A percentile compares a stretch with the other conserved stretches of the same genome.
Conservation (phyloP, 2,329 filamentous ascomycete genomes). For the Xylaria sp. region DNA sequence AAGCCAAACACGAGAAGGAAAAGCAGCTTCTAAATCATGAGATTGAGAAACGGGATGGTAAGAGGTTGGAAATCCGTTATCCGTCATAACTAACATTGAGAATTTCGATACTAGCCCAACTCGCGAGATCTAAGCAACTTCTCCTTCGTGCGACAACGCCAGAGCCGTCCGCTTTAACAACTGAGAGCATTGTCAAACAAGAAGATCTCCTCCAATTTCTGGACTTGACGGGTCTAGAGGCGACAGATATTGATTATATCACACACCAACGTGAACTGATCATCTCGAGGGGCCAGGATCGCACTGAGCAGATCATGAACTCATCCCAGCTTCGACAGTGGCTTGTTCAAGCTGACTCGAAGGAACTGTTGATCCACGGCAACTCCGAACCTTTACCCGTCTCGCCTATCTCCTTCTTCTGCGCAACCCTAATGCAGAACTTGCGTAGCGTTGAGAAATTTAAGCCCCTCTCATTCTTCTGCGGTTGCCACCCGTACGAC, state of each 20-base stretch:
- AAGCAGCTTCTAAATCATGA: slow-evolving; percentile 12
- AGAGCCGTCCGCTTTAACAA: background rate
- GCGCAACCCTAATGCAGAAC: slow-evolving; percentile 15
- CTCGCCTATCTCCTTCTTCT: slow-evolving; percentile 25
- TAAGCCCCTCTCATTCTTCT: slow-evolving; percentile 22
- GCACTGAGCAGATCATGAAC: slow-evolving; percentile 26
- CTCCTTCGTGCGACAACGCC: slow-evolving; percentile 19
- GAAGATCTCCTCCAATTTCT: slow-evolving; percentile 19
- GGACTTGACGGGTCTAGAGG: background rate
- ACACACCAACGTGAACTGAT: slow-evolving; percentile 20
- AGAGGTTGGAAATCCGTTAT: background rate
- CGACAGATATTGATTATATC: slow-evolving; percentile 17
- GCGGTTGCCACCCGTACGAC: slow-evolving; percentile 23
- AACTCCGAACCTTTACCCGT: slow-evolving; percentile 14
- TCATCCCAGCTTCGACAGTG: slow-evolving; percentile 16
- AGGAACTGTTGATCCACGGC: slow-evolving; percentile 26
- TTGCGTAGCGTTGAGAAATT: slow-evolving; percentile 16
- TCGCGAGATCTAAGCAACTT: slow-evolving; percentile 21
- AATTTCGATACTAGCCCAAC: slow-evolving; percentile 4
- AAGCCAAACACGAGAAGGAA: slow-evolving; percentile 24
- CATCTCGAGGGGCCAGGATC: slow-evolving; percentile 16
- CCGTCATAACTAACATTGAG: background rate
- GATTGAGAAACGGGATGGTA: slow-evolving; percentile 25
- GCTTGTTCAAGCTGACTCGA: slow-evolving; percentile 23
- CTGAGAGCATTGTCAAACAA: slow-evolving; percentile 5